Conservation (phyloP, 2,329 filamentous ascomycete species). For the Teratosphaeria epicoccoides region DNA sequence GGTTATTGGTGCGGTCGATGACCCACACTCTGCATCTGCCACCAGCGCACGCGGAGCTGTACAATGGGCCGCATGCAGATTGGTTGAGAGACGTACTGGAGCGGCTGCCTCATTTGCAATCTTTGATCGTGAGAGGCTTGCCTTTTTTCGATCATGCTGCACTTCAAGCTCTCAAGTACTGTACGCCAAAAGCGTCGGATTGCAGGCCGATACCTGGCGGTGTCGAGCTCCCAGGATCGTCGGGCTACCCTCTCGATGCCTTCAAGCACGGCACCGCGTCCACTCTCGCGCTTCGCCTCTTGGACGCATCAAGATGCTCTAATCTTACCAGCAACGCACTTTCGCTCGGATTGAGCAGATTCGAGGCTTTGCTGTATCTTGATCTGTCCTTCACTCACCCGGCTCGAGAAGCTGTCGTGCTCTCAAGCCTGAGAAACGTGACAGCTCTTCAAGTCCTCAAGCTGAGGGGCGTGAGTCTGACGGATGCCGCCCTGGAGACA, state of each 20-base stretch:
- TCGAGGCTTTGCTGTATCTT: constrained; percentile 46
- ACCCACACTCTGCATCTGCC: constrained; percentile 54
- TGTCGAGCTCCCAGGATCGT: constrained; percentile 25
- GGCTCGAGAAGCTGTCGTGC: constrained; percentile 28
- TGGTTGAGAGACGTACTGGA: constrained; percentile 52
- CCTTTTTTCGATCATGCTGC: constrained; percentile 53
- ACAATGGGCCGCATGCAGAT: constrained; percentile 47
- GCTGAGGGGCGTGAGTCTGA: constrained; percentile 42
- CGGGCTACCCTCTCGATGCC: constrained; percentile 11
- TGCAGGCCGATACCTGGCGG: constrained; percentile 8
- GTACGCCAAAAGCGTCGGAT: constrained; percentile 16
- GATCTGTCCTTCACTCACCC: constrained; percentile 42
- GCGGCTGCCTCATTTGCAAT: constrained; percentile 47
- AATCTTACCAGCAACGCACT: constrained; percentile 49
- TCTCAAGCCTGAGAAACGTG: constrained; percentile 38
- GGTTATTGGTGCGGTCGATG: constrained; percentile 42
- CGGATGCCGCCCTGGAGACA: constrained; percentile 42
- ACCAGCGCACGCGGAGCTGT: constrained; percentile 50
- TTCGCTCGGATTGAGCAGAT: constrained; percentile 40
- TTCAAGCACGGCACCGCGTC: constrained; percentile 8
- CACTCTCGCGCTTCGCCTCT: constrained; percentile 41
- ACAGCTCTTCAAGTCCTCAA: constrained; percentile 47
- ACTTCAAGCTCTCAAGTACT: constrained; percentile 38
- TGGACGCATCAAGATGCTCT: constrained; percentile 46
- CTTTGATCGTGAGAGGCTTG: constrained; percentile 46